These are phyloP conservation scores for Trebouxiophyceae sp. DNA, from an alignment of 163 green algal genomes.

Conservation along the genomic window DNA sequence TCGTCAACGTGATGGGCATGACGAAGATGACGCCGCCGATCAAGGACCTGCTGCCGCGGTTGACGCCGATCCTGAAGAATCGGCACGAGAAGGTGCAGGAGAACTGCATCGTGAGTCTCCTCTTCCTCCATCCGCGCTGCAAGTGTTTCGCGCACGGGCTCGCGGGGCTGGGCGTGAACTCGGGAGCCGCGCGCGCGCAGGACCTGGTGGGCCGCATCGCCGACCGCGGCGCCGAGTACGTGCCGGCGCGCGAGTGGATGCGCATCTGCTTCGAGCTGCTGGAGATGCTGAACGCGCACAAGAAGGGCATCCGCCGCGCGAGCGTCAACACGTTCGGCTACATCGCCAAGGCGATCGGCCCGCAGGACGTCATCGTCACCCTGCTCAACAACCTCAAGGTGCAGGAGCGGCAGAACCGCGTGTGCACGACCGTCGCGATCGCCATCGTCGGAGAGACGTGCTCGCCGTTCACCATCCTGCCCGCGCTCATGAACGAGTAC, in stretches of 20 bases:
- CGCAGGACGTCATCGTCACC: constrained; percentile 95
- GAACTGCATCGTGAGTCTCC: constrained; percentile 78
- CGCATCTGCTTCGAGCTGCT: constrained; percentile 99
- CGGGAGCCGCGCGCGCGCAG: neutral
- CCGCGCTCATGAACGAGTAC: constrained; percentile 99
- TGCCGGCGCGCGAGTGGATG: constrained; percentile 98
- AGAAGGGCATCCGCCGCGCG: constrained; percentile 77
- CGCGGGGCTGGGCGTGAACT: too few relatives aligned
- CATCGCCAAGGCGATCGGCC: constrained; percentile 98
- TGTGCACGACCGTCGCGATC: constrained; percentile 99
- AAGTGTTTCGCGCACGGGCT: too few relatives aligned
- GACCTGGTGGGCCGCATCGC: constrained; percentile 97
- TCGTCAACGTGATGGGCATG: constrained; percentile 98
- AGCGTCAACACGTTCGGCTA: constrained; percentile 98
- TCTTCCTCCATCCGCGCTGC: too few relatives aligned
- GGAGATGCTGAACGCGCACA: constrained; percentile 95
- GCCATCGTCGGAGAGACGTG: constrained; percentile 99
- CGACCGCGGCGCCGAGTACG: constrained; percentile 86
- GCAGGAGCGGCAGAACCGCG: constrained; percentile 97
- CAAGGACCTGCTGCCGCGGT: constrained; percentile 96
- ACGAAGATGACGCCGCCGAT: constrained; percentile 98
- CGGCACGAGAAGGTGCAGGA: constrained; percentile 92
- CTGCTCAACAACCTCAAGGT: constrained; percentile 99
- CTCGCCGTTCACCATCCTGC: constrained; percentile 97
- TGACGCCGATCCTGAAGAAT: constrained; percentile 99